A percentile compares a stretch with the other conserved stretches of the same genome.
phyloP scores from a whole-genome alignment of 805 yeast genomes.

The Kockiozyma suomiensis region DNA sequence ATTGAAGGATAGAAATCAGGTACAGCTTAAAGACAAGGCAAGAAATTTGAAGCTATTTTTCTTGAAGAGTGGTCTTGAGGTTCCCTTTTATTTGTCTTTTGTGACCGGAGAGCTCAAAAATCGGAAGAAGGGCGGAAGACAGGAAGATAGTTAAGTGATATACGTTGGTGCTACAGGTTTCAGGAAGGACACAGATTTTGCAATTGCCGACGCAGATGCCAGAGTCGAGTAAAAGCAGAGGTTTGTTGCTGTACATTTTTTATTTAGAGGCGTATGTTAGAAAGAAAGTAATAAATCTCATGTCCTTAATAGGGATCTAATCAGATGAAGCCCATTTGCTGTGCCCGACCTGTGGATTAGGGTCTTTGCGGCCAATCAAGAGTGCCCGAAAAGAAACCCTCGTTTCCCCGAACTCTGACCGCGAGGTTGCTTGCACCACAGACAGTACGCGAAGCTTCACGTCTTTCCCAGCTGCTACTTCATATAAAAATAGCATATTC shows the following conservation, averaged over 20 bases:
- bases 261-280: no score
- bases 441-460: background rate
- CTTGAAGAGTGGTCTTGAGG: constrained; percentile 69
- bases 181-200: no score
- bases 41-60: constrained; percentile 92
- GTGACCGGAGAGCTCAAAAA: constrained; percentile 75
- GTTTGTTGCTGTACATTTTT: no score
- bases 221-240: no score
- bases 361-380: constrained; percentile 10
- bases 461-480: background rate
- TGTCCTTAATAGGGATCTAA: background rate
- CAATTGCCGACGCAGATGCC: no score
- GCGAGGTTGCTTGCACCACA: background rate
- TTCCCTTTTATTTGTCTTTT: constrained; percentile 76
- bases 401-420: background rate
- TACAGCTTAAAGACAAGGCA: constrained; percentile 94
- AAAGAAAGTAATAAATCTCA: no score
- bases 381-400: background rate
- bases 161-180: no score
- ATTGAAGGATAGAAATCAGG: constrained; percentile 83
- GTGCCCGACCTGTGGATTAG: background rate
- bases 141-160: no score
- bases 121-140: background rate
- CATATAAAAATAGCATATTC: background rate
- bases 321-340: constrained; percentile 2